Percentiles rank a stretch among this genome's conserved stretches.
These are phyloP conservation scores for Chaetoceros tenuissimus DNA, from an alignment of 108 stramenopile genomes.

Conservation along the genomic window DNA sequence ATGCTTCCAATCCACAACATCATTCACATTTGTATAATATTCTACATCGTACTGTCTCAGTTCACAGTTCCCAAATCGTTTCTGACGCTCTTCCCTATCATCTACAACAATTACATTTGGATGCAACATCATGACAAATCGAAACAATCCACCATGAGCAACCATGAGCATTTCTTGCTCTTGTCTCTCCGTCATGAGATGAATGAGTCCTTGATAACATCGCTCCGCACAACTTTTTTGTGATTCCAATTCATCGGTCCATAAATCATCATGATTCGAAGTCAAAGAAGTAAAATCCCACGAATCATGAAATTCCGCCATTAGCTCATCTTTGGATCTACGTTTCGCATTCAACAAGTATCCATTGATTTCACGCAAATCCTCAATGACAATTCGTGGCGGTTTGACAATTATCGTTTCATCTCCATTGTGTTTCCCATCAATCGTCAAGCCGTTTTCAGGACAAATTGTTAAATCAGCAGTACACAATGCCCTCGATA, in stretches of 20 bases:
- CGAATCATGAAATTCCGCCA: slow-evolving; percentile 30
- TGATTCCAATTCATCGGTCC: slow-evolving; percentile 60
- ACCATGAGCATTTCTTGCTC: slow-evolving; percentile 51
- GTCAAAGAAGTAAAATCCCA: slow-evolving; percentile 46
- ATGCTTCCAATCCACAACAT: no score
- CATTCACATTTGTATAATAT: not conserved
- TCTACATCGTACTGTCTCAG: slow-evolving; percentile 34
- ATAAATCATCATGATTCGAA: slow-evolving; percentile 28
- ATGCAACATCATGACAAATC: slow-evolving; percentile 50
- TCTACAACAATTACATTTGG: slow-evolving; percentile 39
- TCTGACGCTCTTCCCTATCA: slow-evolving; percentile 15
- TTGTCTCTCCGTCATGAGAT: slow-evolving; percentile 34
- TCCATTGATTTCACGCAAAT: slow-evolving; percentile 76
- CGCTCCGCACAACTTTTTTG: slow-evolving; percentile 49
- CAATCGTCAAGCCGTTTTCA: no score
- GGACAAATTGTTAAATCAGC: slow-evolving; percentile 24
- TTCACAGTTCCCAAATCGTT: slow-evolving; percentile 77
- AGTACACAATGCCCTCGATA: slow-evolving; percentile 37
- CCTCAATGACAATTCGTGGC: slow-evolving; percentile 37
- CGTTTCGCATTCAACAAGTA: slow-evolving; percentile 64
- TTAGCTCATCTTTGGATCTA: slow-evolving; percentile 29
- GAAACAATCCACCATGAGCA: slow-evolving; percentile 62
- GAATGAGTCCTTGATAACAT: slow-evolving; percentile 49
- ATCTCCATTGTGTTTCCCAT: not conserved
- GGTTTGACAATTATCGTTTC: not conserved